Percentiles rank a stretch among this genome's conserved stretches.
Conservation (phyloP, 768 basidiomycete species). For the Leucocoprinus birnbaumii region DNA sequence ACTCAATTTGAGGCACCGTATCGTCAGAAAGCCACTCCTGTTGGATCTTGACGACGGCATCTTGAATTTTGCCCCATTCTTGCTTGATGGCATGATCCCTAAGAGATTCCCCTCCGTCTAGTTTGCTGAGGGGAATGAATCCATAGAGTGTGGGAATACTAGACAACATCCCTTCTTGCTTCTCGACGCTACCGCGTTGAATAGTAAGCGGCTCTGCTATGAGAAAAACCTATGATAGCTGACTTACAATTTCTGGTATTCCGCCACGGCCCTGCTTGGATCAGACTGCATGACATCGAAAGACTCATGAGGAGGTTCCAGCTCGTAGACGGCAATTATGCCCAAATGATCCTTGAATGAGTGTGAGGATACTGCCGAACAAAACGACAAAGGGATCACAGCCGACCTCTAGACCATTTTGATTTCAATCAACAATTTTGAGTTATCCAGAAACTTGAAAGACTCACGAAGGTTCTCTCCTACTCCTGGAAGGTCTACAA, state of each 20-base stretch:
- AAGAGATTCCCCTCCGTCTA: not conserved
- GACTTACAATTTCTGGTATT: not conserved
- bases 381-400: no score
- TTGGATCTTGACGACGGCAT: not conserved
- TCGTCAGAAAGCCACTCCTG: conserved; percentile 1
- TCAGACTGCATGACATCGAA: not conserved
- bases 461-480: conserved; percentile 11
- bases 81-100: not conserved
- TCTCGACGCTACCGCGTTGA: not conserved
- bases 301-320: conserved; percentile 4
- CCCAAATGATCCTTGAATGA: conserved; percentile 6
- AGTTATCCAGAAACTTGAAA: not conserved
- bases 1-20: conserved; percentile 6
- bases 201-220: no score
- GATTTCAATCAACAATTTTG: not conserved
- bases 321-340: conserved; percentile 1
- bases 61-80: conserved; percentile 1
- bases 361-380: no score
- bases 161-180: not conserved
- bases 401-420: conserved; percentile 5
- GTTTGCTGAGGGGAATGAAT: not conserved
- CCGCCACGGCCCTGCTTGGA: not conserved
- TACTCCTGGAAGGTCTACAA: conserved; percentile 6
- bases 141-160: not conserved
- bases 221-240: no score